These are phyloP conservation scores for Hericium coralloides DNA, from an alignment of 768 basidiomycete species.

Conservation along the genomic window DNA sequence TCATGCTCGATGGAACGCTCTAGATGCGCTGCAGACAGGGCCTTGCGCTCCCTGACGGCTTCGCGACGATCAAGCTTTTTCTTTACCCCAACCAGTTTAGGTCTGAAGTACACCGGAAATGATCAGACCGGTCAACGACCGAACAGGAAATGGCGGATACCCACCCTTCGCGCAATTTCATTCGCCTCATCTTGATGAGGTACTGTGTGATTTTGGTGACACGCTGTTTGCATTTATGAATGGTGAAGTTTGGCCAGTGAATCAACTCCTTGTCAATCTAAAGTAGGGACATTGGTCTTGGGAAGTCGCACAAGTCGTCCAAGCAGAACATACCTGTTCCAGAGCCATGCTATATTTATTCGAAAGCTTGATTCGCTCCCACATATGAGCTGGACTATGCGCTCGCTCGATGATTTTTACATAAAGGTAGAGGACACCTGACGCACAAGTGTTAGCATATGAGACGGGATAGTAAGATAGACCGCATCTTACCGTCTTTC, in stretches of 20 bases:
- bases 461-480: neutral
- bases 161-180: constrained; percentile 81
- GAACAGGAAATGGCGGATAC: constrained; percentile 19
- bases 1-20: constrained; percentile 96
- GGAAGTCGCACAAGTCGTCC: neutral
- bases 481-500: constrained; percentile 61
- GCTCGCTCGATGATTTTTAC: constrained; percentile 98
- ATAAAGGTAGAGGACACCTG: constrained; percentile 84
- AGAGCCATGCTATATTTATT: constrained; percentile 93
- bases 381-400: constrained; percentile 94
- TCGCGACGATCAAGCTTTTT: constrained; percentile 95
- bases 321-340: constrained; percentile 60
- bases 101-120: constrained; percentile 35
- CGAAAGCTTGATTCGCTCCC: constrained; percentile 90
- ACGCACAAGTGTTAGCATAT: neutral
- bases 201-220: constrained; percentile 99
- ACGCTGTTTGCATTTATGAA: constrained; percentile 99
- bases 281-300: neutral
- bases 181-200: constrained; percentile 93
- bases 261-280: constrained; percentile 92
- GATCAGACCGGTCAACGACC: too few species aligned
- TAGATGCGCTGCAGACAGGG: constrained; percentile 89
- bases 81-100: constrained; percentile 90
- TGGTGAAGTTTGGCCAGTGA: constrained; percentile 97
- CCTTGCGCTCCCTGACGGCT: constrained; percentile 88